These are phyloP conservation scores for Dryas integrifolia DNA, from an alignment of 331 rosid species.

Conservation along the genomic window DNA sequence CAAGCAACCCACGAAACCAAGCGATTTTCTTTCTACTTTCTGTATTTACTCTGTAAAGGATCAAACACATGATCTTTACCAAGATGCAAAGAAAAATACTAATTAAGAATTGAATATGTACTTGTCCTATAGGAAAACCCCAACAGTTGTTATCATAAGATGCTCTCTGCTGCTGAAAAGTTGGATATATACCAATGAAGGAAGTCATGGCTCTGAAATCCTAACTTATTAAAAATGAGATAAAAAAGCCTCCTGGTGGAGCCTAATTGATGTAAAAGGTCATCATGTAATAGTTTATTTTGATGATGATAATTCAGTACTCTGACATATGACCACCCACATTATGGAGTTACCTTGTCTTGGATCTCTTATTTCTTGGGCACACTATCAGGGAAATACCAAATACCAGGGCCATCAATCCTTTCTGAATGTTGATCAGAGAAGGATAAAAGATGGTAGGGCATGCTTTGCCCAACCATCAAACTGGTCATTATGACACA, in stretches of 20 bases:
- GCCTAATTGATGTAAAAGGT: slow-evolving; percentile 19
- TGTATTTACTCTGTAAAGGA: slow-evolving; percentile 11
- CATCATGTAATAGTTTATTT: background rate
- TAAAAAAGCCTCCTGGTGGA: slow-evolving; percentile 4
- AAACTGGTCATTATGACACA: slow-evolving; percentile 70
- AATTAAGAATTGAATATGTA: slow-evolving; percentile 14
- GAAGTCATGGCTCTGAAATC: slow-evolving; percentile 26
- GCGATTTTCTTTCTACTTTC: background rate
- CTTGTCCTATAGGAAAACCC: slow-evolving; percentile 8
- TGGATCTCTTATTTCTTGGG: slow-evolving; percentile 39
- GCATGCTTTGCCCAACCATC: slow-evolving; percentile 44
- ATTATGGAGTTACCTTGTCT: slow-evolving; percentile 49
- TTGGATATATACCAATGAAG: slow-evolving; percentile 22
- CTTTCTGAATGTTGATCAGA: slow-evolving; percentile 38
- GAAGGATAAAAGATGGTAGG: slow-evolving; percentile 68
- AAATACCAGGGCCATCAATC: slow-evolving; percentile 55
- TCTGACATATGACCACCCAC: slow-evolving; percentile 58
- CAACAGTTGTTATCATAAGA: slow-evolving; percentile 20
- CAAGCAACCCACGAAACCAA: background rate
- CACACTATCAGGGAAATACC: slow-evolving; percentile 48
- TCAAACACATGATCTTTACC: slow-evolving; percentile 9
- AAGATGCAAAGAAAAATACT: slow-evolving; percentile 6
- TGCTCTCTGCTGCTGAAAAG: slow-evolving; percentile 19
- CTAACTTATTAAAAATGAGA: slow-evolving; percentile 10
- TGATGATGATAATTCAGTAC: slow-evolving; percentile 8